Conservation (phyloP, 2,329 filamentous ascomycete genomes). For the Chrysoporthe cubensis region DNA sequence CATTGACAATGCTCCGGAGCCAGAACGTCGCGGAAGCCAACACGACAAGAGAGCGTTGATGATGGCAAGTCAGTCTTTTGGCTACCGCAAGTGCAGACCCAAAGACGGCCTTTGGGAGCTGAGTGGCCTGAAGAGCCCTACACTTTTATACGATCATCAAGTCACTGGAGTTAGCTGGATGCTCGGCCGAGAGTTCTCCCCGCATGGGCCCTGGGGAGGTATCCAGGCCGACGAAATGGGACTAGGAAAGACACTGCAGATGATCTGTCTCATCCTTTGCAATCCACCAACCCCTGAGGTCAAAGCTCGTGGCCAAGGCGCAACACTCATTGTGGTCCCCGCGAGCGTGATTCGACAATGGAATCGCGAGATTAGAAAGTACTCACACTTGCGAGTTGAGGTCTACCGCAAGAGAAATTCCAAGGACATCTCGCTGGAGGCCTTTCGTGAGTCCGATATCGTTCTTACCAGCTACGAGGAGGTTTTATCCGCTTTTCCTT, state of each 20-base stretch:
- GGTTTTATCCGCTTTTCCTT: not conserved
- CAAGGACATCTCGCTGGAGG: not conserved
- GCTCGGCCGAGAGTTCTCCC: constrained; percentile 26
- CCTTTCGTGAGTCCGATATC: not conserved
- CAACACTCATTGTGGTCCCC: not conserved
- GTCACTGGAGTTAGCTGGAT: constrained; percentile 31
- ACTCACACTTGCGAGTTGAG: not conserved
- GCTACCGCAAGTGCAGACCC: not conserved
- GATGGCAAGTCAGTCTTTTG: not conserved
- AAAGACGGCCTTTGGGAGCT: not conserved
- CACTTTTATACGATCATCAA: constrained; percentile 26
- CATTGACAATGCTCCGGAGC: not conserved
- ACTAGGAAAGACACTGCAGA: constrained; percentile 84
- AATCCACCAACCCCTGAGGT: not conserved
- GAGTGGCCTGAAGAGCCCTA: constrained; percentile 13
- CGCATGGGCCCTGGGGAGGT: constrained; percentile 57
- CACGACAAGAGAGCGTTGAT: not conserved
- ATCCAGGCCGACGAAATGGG: constrained; percentile 94
- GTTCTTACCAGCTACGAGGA: not conserved
- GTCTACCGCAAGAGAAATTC: not conserved
- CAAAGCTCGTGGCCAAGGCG: not conserved
- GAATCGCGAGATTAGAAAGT: not conserved
- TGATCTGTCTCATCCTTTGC: constrained; percentile 74
- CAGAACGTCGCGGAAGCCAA: not conserved
- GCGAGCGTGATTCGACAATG: not conserved